These are phyloP conservation scores for Hippophae gyantsensis DNA, from an alignment of 306 rosid genomes.

Conservation along the genomic window DNA sequence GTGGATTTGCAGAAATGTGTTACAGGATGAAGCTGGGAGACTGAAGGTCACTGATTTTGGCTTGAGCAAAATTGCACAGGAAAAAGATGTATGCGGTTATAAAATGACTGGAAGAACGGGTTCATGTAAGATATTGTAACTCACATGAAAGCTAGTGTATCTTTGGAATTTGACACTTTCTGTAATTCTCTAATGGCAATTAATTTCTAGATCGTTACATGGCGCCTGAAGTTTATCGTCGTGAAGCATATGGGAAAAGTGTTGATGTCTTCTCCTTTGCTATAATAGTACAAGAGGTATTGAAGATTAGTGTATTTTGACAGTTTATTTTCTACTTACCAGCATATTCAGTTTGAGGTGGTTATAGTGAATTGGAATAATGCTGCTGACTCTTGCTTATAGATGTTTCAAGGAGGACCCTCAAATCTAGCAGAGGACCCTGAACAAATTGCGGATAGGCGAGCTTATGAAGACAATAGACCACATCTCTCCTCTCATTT, in stretches of 20 bases:
- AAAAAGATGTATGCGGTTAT: slow-evolving; percentile 20
- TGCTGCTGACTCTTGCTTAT: not conserved
- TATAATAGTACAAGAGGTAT: slow-evolving; percentile 21
- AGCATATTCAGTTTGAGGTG: not conserved
- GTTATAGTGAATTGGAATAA: not conserved
- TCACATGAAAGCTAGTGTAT: not conserved
- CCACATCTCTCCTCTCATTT: slow-evolving; percentile 21
- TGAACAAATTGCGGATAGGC: slow-evolving; percentile 21
- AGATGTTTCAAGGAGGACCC: slow-evolving; percentile 28
- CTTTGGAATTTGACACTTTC: not conserved
- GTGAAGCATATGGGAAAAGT: slow-evolving; percentile 20
- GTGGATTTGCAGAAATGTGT: slow-evolving; percentile 21
- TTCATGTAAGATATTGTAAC: slow-evolving; percentile 20
- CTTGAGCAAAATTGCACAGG: slow-evolving; percentile 25
- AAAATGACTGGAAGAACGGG: slow-evolving; percentile 27
- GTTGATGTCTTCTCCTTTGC: slow-evolving; percentile 23
- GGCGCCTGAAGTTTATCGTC: slow-evolving; percentile 29
- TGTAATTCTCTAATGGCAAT: not conserved
- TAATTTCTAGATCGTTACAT: slow-evolving; percentile 19
- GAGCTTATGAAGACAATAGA: slow-evolving; percentile 21
- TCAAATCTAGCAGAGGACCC: slow-evolving; percentile 19
- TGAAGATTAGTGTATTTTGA: too few species aligned
- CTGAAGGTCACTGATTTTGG: slow-evolving; percentile 29
- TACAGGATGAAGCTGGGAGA: slow-evolving; percentile 26
- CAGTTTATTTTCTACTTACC: too few species aligned